Evolutionary conservation across 2,329 filamentous ascomycete species (phyloP).

Genomic region (Trichoderma breve): DNA sequence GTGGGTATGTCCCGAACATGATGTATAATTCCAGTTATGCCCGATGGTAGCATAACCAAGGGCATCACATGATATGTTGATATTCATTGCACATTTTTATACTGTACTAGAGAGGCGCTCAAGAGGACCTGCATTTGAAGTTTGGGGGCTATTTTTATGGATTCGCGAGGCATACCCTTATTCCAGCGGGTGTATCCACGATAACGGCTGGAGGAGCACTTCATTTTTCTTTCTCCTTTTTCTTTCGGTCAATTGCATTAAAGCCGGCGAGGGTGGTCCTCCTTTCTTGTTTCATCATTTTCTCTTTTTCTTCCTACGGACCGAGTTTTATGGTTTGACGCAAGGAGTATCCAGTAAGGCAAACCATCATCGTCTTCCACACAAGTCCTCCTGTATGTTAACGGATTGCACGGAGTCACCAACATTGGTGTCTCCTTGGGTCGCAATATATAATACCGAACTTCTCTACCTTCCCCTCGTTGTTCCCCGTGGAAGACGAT

Average conservation of each 20-base stretch:
- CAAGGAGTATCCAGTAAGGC: conserved; percentile 48
- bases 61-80: conserved; percentile 11
- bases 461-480: conserved; percentile 35
- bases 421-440: conserved; percentile 36
- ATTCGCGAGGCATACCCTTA: conserved; percentile 32
- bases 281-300: conserved; percentile 21
- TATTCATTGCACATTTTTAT: conserved; percentile 18
- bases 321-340: conserved; percentile 15
- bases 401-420: conserved; percentile 40
- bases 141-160: conserved; percentile 27
- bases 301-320: conserved; percentile 1
- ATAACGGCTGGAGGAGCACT: conserved; percentile 30
- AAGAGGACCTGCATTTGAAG: conserved; percentile 24
- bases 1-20: conserved; percentile 88
- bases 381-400: conserved; percentile 62
- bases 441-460: conserved; percentile 45
- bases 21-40: conserved; percentile 74
- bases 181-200: conserved; percentile 34
- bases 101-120: conserved; percentile 24
- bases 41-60: conserved; percentile 56
- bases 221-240: conserved; percentile 26
- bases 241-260: conserved; percentile 25
- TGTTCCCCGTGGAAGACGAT: conserved; percentile 57
- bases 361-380: conserved; percentile 71
- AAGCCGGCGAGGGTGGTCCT: conserved; percentile 22